Base-by-base conservation (phyloP, 495 filamentous ascomycete genomes). In the Massariosphaeria phaeospora region DNA sequence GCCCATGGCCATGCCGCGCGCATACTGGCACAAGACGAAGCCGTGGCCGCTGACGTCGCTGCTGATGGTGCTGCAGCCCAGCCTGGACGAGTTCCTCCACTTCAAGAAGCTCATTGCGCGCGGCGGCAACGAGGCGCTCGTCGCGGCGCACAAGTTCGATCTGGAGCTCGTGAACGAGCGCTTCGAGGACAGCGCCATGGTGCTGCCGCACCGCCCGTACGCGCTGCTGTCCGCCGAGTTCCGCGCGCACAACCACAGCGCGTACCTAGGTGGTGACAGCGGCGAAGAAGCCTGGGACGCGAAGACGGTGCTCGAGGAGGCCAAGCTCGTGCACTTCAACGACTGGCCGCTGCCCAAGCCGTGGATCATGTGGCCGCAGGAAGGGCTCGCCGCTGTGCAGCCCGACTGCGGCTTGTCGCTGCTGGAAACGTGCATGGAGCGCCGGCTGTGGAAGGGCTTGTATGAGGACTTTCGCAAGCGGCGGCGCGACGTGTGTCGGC, bases 291-390 rank as follows among this genome's bases (percentile, higher is more conserved):
- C n/a, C n/a, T 95, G 88, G 86, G 80, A 91, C 66, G 76, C 87
- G 0, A 74, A 82, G 11, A 73, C 67, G 36, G 76, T 79, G 25
- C 69, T 82, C 27, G 70, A 75, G 18, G 82, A 90, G 64, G 85
- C 84, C 9, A 90, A 84, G 60, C 76, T 88, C 12, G 76, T 93
- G 0, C 88, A 90, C 69, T 91, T 95, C 62, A 84, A 79, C 2
- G 88, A 93, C 62, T 86, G 82, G 81, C 88, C 88, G 3, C 58
- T 89, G 35, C 85, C 86, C 2, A 91, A 91, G 66, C 86, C 86
- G 0, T 90, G 86, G 86, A 67, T 86, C 17, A 75, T 77, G 67
- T 82, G 77, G 75, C 72, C 80, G 18, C 74, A 78, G 29, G 67
- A 75, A 12, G 59, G 76, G 50, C 62, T 85, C 20, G 67, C 72